Evolutionary conservation across 1,284 basidiomycete genomes (phyloP).

Genomic region (Phellopilus nigrolimitatus): DNA sequence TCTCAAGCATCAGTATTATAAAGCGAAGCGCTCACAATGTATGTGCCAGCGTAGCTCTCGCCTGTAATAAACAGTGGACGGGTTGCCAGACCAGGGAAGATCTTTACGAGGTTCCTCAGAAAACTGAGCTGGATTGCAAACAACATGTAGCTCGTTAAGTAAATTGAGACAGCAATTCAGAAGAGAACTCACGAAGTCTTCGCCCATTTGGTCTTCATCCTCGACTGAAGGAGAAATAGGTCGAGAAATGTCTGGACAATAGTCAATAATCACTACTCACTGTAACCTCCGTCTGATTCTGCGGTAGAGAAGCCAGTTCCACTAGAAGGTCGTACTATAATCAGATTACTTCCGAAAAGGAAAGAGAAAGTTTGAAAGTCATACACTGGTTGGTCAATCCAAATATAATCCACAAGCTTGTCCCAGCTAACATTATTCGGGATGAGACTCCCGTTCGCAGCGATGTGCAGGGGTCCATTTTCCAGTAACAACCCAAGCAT

Average conservation of each 20-base stretch:
- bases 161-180: not conserved
- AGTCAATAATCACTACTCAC: conserved; percentile 32
- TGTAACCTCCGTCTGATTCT: conserved; percentile 48
- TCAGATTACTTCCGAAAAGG: too few species aligned
- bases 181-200: conserved; percentile 54
- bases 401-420: conserved; percentile 59
- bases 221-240: too few species aligned
- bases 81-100: conserved; percentile 56
- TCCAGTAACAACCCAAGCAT: conserved; percentile 60
- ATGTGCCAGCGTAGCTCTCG: conserved; percentile 65
- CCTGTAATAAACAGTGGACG: conserved; percentile 60
- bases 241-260: too few species aligned
- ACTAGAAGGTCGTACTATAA: conserved; percentile 27
- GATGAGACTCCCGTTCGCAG: conserved; percentile 42
- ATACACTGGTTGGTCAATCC: conserved; percentile 72
- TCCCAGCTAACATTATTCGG: conserved; percentile 56
- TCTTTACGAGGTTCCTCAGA: conserved; percentile 56
- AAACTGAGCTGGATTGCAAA: conserved; percentile 51
- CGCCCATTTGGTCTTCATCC: conserved; percentile 63
- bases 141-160: not conserved
- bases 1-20: not conserved
- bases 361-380: conserved; percentile 22
- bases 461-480: conserved; percentile 65
- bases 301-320: conserved; percentile 64
- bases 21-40: conserved; percentile 42